Evolutionary conservation across 805 yeast genomes (phyloP).

Genomic region (Kurtzmaniella fragi): DNA sequence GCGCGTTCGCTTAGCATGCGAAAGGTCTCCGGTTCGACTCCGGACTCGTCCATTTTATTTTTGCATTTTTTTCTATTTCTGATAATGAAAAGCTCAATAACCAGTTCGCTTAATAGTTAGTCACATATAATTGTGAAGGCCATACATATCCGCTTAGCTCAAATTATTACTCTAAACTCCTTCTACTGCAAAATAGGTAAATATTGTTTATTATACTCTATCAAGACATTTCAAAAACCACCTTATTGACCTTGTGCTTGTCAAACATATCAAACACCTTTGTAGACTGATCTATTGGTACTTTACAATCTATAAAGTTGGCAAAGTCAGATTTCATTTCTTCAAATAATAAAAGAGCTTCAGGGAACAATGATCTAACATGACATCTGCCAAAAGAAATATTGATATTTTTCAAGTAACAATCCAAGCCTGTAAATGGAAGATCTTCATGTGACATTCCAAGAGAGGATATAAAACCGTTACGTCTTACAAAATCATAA

Average conservation of each 20-base stretch:
- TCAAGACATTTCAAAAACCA: conserved; percentile 35
- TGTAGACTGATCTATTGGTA: conserved; percentile 40
- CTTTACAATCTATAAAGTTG: conserved; percentile 47
- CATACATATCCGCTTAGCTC: no score
- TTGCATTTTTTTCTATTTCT: no score
- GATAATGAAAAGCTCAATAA: no score
- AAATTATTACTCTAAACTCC: no score
- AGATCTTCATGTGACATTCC: conserved; percentile 58
- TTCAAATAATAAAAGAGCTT: conserved; percentile 46
- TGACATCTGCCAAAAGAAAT: conserved; percentile 64
- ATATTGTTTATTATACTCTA: no score
- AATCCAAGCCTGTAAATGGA: conserved; percentile 54
- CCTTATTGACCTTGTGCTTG: conserved; percentile 49
- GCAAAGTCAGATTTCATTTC: conserved; percentile 39
- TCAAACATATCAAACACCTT: conserved; percentile 50
- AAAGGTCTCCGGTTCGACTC: conserved; percentile 39
- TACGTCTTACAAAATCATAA: conserved; percentile 50
- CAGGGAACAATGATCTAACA: conserved; percentile 50
- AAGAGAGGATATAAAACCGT: conserved; percentile 52
- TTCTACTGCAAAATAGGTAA: no score
- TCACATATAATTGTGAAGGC: no score
- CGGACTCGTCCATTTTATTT: conserved; percentile 2
- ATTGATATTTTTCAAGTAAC: conserved; percentile 52
- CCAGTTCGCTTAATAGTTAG: no score
- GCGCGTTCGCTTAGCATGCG: conserved; percentile 48